These are phyloP conservation scores for Pulicaria dysenterica DNA, from an alignment of 129 eudicot species.

Conservation along the genomic window DNA sequence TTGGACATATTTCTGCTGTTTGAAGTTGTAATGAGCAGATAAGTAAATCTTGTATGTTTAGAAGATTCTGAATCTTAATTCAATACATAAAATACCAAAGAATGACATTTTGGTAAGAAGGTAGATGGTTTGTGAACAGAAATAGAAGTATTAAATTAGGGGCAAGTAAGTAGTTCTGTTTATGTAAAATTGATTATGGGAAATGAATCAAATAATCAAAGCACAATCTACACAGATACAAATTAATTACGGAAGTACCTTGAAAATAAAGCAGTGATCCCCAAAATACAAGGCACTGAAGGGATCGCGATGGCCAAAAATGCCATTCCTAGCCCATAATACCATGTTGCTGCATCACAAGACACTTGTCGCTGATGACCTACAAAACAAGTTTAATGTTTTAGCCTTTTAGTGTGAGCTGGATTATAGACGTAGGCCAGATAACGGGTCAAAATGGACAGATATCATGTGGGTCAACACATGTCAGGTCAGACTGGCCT, in stretches of 20 bases:
- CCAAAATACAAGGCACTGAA: constrained; percentile 70
- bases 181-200: background rate
- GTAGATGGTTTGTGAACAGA: background rate
- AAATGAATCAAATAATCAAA: background rate
- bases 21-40: too few species aligned
- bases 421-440: background rate
- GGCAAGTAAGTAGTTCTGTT: background rate
- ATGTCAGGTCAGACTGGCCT: background rate
- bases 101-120: background rate
- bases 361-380: constrained; percentile 85
- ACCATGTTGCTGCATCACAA: constrained; percentile 70
- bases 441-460: background rate
- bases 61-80: background rate
- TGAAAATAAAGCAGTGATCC: constrained; percentile 79
- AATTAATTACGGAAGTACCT: constrained; percentile 49
- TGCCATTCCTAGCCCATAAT: constrained; percentile 81
- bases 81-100: background rate
- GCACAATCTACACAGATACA: background rate
- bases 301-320: constrained; percentile 73
- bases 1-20: too few species aligned
- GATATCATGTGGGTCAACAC: background rate
- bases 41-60: background rate
- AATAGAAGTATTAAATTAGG: background rate
- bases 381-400: constrained; percentile 35
- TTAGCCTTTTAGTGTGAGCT: constrained; percentile 14